Conservation (phyloP, 176 grass and related monocot species). For the Paspalum notatum region DNA sequence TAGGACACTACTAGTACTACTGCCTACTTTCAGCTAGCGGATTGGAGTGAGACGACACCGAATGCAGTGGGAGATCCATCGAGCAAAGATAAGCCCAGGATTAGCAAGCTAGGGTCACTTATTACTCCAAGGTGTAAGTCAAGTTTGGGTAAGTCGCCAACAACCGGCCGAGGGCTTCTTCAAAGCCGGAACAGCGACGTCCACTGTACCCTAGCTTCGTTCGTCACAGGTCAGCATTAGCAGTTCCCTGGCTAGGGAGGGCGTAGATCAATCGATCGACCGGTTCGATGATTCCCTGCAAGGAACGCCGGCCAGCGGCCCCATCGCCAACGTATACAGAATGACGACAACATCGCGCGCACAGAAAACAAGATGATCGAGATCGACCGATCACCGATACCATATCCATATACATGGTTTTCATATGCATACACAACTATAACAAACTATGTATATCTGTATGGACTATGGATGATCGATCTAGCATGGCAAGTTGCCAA, state of each 20-base stretch:
- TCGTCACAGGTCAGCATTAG: background rate
- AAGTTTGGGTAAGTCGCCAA: conserved; percentile 1
- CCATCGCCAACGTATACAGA: background rate
- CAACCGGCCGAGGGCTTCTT: conserved; percentile 14
- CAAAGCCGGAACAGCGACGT: background rate
- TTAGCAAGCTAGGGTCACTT: background rate
- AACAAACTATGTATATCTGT: too few relatives aligned
- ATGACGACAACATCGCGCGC: background rate
- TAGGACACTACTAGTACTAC: background rate
- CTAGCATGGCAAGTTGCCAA: too few relatives aligned
- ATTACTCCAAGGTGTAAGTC: background rate
- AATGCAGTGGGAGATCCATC: conserved; percentile 24
- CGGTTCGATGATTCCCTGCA: too few relatives aligned
- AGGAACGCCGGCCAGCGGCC: background rate
- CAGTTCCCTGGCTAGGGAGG: background rate
- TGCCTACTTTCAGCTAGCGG: background rate
- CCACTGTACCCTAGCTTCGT: background rate
- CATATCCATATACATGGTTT: too few relatives aligned
- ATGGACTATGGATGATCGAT: too few relatives aligned
- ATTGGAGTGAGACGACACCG: background rate
- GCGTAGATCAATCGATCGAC: background rate
- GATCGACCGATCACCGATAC: too few relatives aligned
- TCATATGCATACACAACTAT: too few relatives aligned
- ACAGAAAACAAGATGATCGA: background rate
- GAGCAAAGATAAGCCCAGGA: background rate